Evolutionary conservation across 2,329 filamentous ascomycete species (phyloP).

Genomic region (Phialemonium atrogriseum): DNA sequence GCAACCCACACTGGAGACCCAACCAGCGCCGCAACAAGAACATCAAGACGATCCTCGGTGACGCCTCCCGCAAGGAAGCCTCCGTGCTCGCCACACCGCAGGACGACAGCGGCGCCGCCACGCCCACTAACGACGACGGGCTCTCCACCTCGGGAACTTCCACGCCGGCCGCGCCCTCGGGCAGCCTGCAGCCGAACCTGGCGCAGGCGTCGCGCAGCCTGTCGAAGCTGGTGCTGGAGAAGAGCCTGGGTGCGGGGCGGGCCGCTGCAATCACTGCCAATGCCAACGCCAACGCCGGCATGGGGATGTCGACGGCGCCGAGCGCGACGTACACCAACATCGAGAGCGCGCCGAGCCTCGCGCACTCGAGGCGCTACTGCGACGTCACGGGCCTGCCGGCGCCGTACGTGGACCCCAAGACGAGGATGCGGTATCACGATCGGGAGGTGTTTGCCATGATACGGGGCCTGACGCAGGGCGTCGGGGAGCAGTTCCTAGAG

Average conservation of each 20-base stretch:
- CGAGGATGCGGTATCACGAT: constrained; percentile 84
- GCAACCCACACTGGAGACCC: constrained; percentile 83
- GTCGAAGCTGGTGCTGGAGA: constrained; percentile 82
- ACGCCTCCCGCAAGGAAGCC: constrained; percentile 82
- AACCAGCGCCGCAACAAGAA: constrained; percentile 97
- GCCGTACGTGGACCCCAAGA: constrained; percentile 91
- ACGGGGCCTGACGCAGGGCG: constrained; percentile 69
- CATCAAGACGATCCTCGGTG: constrained; percentile 90
- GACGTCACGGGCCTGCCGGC: constrained; percentile 91
- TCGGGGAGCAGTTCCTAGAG: constrained; percentile 81
- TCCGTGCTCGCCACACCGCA: constrained; percentile 73
- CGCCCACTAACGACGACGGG: constrained; percentile 50
- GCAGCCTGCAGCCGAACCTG: constrained; percentile 55
- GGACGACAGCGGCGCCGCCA: constrained; percentile 66
- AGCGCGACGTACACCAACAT: constrained; percentile 92
- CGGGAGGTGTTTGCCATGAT: constrained; percentile 85
- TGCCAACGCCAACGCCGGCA: constrained; percentile 17
- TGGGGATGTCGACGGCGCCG: constrained; percentile 45
- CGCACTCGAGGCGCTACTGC: constrained; percentile 82
- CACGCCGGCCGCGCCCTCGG: constrained; percentile 44
- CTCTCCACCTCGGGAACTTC: constrained; percentile 50
- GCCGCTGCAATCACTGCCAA: constrained; percentile 26
- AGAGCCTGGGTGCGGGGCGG: constrained; percentile 46
- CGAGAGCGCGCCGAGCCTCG: constrained; percentile 78
- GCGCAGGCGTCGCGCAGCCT: constrained; percentile 83